Percentiles rank a stretch among this genome's conserved stretches.
These are phyloP conservation scores for Pichia sorboxylosa DNA, from an alignment of 1,139 yeast species.

Conservation along the genomic window DNA sequence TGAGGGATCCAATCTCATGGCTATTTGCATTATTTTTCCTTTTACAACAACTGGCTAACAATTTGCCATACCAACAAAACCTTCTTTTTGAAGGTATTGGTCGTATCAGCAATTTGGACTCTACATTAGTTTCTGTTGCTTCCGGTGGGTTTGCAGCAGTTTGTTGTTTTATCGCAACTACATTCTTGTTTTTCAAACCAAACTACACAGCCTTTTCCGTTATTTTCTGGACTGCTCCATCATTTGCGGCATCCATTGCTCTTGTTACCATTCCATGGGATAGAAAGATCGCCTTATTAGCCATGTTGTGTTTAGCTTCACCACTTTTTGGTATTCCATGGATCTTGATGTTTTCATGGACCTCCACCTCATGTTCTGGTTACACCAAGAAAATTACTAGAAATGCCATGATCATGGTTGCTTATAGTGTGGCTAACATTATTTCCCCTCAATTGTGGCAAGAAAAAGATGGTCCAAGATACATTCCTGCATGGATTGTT, in stretches of 20 bases:
- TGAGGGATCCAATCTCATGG: constrained; percentile 31
- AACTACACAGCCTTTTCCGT: constrained; percentile 22
- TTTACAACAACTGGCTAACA: constrained; percentile 28
- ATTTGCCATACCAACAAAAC: constrained; percentile 30
- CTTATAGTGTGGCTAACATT: constrained; percentile 30
- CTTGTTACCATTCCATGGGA: constrained; percentile 31
- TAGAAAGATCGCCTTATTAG: constrained; percentile 32
- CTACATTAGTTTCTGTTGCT: constrained; percentile 38
- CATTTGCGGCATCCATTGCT: constrained; percentile 34
- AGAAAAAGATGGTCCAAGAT: constrained; percentile 14
- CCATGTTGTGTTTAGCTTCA: constrained; percentile 27
- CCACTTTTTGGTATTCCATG: constrained; percentile 30
- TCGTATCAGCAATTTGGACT: constrained; percentile 28
- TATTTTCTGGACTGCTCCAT: constrained; percentile 29
- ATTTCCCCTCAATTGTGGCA: constrained; percentile 37
- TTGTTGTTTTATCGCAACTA: constrained; percentile 11
- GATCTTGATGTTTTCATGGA: constrained; percentile 30
- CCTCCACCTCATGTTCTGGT: constrained; percentile 26
- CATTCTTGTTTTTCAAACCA: constrained; percentile 17
- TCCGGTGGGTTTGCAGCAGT: constrained; percentile 14
- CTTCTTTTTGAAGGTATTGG: constrained; percentile 25
- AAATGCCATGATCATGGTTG: constrained; percentile 29
- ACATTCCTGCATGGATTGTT: constrained; percentile 38
- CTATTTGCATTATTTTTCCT: constrained; percentile 25
- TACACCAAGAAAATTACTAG: constrained; percentile 31